phyloP scores from a whole-genome alignment of 1,284 basidiomycete species.

The Melampsora abietis-canadensis region DNA sequence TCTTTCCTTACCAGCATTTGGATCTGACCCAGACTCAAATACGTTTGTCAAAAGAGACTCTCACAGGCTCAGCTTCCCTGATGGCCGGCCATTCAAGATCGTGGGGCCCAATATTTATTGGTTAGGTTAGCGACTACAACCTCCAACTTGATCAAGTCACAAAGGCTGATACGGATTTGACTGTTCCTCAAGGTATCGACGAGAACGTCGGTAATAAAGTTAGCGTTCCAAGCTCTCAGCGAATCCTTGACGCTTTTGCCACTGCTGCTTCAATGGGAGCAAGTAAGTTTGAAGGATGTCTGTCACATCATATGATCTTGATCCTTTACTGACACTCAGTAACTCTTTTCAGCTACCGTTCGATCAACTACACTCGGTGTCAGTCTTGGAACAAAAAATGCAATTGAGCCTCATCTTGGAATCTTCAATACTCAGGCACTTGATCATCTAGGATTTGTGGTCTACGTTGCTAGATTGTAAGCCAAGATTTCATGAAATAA shows the following conservation, averaged over 20 bases:
- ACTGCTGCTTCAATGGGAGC: slow-evolving; percentile 53
- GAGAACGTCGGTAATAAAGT: slow-evolving; percentile 51
- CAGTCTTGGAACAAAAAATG: slow-evolving; percentile 52
- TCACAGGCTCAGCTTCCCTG: background rate
- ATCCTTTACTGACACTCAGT: background rate
- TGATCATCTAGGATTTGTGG: slow-evolving; percentile 54
- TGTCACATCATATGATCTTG: background rate
- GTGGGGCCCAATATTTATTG: slow-evolving; percentile 54
- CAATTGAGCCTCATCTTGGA: slow-evolving; percentile 52
- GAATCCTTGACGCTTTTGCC: slow-evolving; percentile 51
- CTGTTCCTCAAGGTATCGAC: slow-evolving; percentile 45
- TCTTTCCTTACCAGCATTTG: no score
- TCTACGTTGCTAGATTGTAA: slow-evolving; percentile 51
- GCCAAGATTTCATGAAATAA: background rate
- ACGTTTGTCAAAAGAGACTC: no score
- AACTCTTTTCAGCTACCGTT: slow-evolving; percentile 47
- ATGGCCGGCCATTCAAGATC: slow-evolving; percentile 44
- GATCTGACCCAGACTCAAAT: no score
- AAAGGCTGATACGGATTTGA: background rate
- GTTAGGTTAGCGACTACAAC: slow-evolving; percentile 48
- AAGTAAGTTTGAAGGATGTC: slow-evolving; percentile 41
- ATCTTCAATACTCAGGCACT: slow-evolving; percentile 53
- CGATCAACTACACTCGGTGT: slow-evolving; percentile 54
- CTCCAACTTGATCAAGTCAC: no score
- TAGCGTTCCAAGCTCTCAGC: slow-evolving; percentile 50